Conservation (phyloP, 345 rosid species). For the Salix dunnii region DNA sequence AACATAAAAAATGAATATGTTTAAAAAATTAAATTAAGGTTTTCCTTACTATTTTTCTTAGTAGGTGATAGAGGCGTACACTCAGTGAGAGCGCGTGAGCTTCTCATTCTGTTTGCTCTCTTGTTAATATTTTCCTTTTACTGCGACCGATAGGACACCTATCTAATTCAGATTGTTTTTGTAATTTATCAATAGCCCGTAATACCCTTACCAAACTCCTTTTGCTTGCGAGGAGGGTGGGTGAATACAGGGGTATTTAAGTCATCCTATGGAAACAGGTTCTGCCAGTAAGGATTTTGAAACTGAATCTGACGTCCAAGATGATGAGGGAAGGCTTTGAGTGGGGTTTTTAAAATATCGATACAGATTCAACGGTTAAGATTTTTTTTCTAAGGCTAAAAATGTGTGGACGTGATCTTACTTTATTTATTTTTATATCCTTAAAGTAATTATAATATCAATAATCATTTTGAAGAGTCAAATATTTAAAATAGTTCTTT, state of each 20-base stretch:
- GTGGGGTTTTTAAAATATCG: constrained; percentile 23
- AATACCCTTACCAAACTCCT: constrained; percentile 5
- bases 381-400: constrained; percentile 11
- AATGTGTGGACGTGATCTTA: constrained; percentile 31
- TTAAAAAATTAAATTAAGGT: too few species aligned
- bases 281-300: constrained; percentile 44
- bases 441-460: too few species aligned
- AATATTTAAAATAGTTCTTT: too few species aligned
- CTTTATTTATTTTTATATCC: too few species aligned
- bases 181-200: neutral
- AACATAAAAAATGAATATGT: neutral
- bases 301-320: constrained; percentile 48
- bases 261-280: constrained; percentile 10
- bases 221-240: neutral
- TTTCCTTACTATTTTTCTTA: neutral
- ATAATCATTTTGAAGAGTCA: too few species aligned
- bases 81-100: constrained; percentile 14
- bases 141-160: constrained; percentile 26
- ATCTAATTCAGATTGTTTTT: constrained; percentile 24
- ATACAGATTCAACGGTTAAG: constrained; percentile 35
- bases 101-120: neutral
- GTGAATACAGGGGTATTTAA: neutral
- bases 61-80: neutral
- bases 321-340: constrained; percentile 29
- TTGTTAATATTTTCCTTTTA: constrained; percentile 25